Base-by-base conservation (phyloP, 441 rosid genomes). In the Euphorbia celastroides region DNA sequence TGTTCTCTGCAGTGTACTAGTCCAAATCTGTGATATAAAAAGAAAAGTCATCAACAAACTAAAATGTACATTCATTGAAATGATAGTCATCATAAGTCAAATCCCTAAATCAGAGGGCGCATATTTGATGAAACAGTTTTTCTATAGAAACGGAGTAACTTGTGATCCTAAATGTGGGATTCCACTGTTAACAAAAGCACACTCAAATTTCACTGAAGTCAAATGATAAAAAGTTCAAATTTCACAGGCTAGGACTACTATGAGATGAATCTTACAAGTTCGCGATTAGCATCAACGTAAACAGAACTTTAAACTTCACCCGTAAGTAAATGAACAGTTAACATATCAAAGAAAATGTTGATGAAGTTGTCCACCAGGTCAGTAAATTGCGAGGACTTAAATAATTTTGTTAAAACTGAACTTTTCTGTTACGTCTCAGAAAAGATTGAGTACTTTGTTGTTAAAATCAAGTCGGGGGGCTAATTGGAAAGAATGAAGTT, bases 1-100 rank as follows among this genome's bases (percentile, higher is more conserved):
- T 30, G 97, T 81, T 74, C 99, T 84, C 83, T 95, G 98, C 66
- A 92, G 83, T 27, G 99, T 95, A 84, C 99, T 95, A 63, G 98
- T 92, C 98, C 99, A 95, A 72, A 95, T 92, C 98, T 92, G 74
- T 75, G 73, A 62, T 57, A 70, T 56, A 46, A 7, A 22, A 30
- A 64, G 17, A 34, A 60, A n/a, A 48, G 25, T 2, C 34, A 16
- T 12, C 57, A 50, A 64, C 31, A 26, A 44, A 20, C 25, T 31
- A 19, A 7, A n/a, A 20, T 13, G 28, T 64, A 27, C 41, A 25
- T 5, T 12, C 11, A 26, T 26, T 5, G 28, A 56, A 25, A 56
- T 10, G 31, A 25, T 28, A 19, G 14, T 14, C 23, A 7, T 14
- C 23, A 19, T 17, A 48, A 42, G 25, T 44, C 16, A 46, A 46